Conservation (phyloP, 352 stramenopile species). For the Phytopythium chamaehyphon region DNA sequence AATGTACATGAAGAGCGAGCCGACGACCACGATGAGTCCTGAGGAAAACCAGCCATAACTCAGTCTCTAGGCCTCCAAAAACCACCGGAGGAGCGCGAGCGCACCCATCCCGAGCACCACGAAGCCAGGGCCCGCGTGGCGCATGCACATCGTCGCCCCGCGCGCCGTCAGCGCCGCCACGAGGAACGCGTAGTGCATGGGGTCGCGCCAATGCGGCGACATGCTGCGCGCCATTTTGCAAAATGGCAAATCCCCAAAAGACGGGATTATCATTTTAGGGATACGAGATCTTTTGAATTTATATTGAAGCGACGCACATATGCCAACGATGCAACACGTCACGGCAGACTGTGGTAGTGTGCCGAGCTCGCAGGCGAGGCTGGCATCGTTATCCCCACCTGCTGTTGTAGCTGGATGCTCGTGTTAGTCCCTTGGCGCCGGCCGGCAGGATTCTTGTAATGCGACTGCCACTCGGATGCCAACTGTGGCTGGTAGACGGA, state of each 20-base stretch:
- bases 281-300: too few species aligned
- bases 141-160: conserved; percentile 39
- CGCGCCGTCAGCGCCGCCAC: conserved; percentile 24
- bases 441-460: conserved; percentile 22
- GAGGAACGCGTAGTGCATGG: conserved; percentile 44
- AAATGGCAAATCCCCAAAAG: too few species aligned
- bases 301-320: neutral
- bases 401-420: neutral
- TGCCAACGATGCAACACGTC: neutral
- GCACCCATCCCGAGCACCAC: conserved; percentile 41
- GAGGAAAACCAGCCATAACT: neutral
- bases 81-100: neutral
- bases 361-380: neutral
- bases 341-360: neutral
- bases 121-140: conserved; percentile 34
- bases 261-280: neutral
- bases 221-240: conserved; percentile 3
- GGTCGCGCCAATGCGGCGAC: conserved; percentile 44
- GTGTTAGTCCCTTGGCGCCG: neutral
- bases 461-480: conserved; percentile 17
- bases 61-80: neutral
- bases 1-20: conserved; percentile 40
- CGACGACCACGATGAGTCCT: conserved; percentile 43
- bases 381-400: neutral
- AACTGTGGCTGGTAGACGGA: conserved; percentile 14